These are phyloP conservation scores for Suillus americanus DNA, from an alignment of 768 basidiomycete genomes.

Conservation along the genomic window DNA sequence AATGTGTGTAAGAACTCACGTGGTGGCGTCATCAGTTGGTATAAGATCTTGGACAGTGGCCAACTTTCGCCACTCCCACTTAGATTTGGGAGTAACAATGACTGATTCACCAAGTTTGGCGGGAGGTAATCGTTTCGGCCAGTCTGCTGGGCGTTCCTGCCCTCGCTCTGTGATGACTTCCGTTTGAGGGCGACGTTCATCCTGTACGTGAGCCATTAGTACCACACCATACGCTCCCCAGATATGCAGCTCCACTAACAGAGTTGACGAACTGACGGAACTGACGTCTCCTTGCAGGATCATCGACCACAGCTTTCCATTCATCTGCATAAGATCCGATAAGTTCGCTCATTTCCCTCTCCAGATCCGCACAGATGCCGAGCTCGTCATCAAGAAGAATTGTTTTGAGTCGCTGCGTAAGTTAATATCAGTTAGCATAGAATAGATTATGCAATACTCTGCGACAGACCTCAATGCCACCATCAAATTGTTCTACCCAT, in stretches of 20 bases:
- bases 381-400: constrained; percentile 71
- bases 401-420: constrained; percentile 50
- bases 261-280: constrained; percentile 72
- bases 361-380: constrained; percentile 69
- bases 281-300: constrained; percentile 45
- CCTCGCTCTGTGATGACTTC: constrained; percentile 62
- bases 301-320: constrained; percentile 64
- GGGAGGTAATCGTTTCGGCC: constrained; percentile 57
- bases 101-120: constrained; percentile 42
- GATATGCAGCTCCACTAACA: constrained; percentile 21
- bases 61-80: constrained; percentile 60
- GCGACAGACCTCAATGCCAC: constrained; percentile 53
- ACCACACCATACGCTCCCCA: neutral
- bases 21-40: constrained; percentile 45
- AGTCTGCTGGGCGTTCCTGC: constrained; percentile 64
- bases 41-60: constrained; percentile 49
- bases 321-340: constrained; percentile 68
- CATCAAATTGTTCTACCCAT: constrained; percentile 72
- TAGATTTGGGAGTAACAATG: constrained; percentile 41
- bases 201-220: constrained; percentile 9
- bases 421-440: neutral
- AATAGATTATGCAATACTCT: neutral
- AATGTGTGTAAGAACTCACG: constrained; percentile 32
- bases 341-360: constrained; percentile 62
- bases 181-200: constrained; percentile 41